phyloP scores from a whole-genome alignment of 306 rosid species.

The Rosa multiflora region DNA sequence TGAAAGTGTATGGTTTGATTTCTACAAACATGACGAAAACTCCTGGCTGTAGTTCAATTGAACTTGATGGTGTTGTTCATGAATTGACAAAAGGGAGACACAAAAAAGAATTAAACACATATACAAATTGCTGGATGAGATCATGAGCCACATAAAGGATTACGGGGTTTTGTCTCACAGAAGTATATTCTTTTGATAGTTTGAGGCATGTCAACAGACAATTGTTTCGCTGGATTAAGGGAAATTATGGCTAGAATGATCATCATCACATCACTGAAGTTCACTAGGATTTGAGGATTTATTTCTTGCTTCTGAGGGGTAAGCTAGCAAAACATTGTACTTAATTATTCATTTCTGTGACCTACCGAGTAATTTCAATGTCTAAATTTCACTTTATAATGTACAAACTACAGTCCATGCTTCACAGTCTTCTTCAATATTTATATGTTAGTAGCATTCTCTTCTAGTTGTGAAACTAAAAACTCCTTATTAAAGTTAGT shows the following conservation, averaged over 20 bases:
- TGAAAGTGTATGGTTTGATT: too few relatives aligned
- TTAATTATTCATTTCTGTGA: neutral
- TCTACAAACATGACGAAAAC: slow-evolving; percentile 32
- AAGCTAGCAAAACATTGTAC: neutral
- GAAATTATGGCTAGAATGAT: neutral
- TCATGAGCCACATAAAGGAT: slow-evolving; percentile 26
- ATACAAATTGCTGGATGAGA: slow-evolving; percentile 26
- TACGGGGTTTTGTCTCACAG: slow-evolving; percentile 5
- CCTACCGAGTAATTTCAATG: neutral
- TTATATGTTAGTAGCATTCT: neutral
- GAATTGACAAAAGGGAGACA: slow-evolving; percentile 37
- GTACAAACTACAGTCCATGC: neutral
- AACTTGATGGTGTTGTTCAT: slow-evolving; percentile 38
- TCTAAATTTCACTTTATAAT: too few relatives aligned
- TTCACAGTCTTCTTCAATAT: neutral
- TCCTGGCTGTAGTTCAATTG: slow-evolving; percentile 47
- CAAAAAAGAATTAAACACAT: slow-evolving; percentile 28
- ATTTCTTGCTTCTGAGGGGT: slow-evolving; percentile 8
- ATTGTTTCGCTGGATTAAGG: neutral
- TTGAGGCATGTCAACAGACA: neutral
- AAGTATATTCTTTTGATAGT: neutral
- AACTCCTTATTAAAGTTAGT: neutral
- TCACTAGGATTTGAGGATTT: neutral
- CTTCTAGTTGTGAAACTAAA: neutral
- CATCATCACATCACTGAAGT: neutral